phyloP scores from a whole-genome alignment of 306 rosid genomes.

The Trifolium fragiferum region DNA sequence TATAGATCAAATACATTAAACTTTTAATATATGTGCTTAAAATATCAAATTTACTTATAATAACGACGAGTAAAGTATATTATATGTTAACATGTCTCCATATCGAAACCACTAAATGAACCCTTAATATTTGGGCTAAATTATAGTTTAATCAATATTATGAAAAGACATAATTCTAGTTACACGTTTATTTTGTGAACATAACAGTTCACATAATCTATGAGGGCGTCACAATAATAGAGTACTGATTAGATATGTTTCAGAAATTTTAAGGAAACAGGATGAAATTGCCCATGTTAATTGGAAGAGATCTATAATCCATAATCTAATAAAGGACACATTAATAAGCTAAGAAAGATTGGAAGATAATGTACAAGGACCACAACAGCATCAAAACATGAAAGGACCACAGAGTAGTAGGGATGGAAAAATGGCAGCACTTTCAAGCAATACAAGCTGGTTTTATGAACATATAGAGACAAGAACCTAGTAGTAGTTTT shows the following conservation, averaged over 20 bases:
- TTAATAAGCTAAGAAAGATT: constrained; percentile 1
- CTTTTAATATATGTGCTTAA: too few relatives aligned
- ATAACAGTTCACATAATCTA: constrained; percentile 25
- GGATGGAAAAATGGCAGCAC: constrained; percentile 38
- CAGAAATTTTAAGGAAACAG: constrained; percentile 45
- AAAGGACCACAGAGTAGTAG: constrained; percentile 40
- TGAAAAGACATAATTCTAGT: background rate
- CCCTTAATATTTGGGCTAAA: background rate
- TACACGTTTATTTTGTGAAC: background rate
- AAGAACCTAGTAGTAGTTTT: constrained; percentile 36
- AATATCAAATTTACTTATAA: too few relatives aligned
- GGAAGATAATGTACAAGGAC: constrained; percentile 46
- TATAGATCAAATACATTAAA: too few relatives aligned
- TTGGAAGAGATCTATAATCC: constrained; percentile 22
- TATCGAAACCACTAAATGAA: too few relatives aligned
- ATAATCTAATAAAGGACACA: constrained; percentile 23
- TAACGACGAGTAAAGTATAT: too few relatives aligned
- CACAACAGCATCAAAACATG: constrained; percentile 42
- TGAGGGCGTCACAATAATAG: constrained; percentile 26
- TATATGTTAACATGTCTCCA: too few relatives aligned
- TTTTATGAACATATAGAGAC: constrained; percentile 36
- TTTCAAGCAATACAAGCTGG: constrained; percentile 40
- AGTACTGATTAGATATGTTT: constrained; percentile 36
- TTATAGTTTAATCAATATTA: constrained; percentile 5
- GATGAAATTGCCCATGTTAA: constrained; percentile 39